phyloP scores from a whole-genome alignment of 2,329 filamentous ascomycete genomes.

The Apiospora arundinis region DNA sequence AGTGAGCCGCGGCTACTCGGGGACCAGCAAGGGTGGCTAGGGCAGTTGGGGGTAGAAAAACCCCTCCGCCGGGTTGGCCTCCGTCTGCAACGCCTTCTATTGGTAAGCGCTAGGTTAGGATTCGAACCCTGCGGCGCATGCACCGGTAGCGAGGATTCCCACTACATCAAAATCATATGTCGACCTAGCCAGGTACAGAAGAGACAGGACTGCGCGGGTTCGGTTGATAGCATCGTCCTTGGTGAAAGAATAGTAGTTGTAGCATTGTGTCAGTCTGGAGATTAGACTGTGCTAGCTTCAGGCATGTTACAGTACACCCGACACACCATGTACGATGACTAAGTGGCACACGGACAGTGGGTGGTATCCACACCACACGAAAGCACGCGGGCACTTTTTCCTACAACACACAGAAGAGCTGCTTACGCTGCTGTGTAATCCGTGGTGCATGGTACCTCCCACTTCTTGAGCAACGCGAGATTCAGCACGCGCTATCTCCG shows the following conservation, averaged over 20 bases:
- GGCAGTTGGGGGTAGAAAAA: not conserved
- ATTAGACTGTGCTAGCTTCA: not conserved
- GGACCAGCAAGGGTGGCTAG: not conserved
- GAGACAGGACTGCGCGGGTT: not conserved
- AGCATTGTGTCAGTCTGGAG: constrained; percentile 3
- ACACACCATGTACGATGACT: constrained; percentile 15
- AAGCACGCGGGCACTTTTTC: constrained; percentile 2
- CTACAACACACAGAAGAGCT: not conserved
- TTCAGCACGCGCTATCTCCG: constrained; percentile 24
- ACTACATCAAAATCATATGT: not conserved
- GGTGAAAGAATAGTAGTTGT: not conserved
- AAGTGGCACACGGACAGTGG: constrained; percentile 6
- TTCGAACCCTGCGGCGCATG: not conserved
- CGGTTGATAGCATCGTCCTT: not conserved
- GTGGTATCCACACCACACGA: not conserved
- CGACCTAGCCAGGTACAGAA: not conserved
- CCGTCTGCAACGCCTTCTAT: not conserved
- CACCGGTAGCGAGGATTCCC: not conserved
- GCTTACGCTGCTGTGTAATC: constrained; percentile 17
- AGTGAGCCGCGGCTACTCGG: not conserved
- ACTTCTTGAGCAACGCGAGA: constrained; percentile 15
- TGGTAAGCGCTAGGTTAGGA: not conserved
- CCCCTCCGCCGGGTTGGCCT: not conserved
- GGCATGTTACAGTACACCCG: not conserved
- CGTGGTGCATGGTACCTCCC: constrained; percentile 1